phyloP scores from a whole-genome alignment of 2,329 filamentous ascomycete genomes.

The Sarocladium strictum region DNA sequence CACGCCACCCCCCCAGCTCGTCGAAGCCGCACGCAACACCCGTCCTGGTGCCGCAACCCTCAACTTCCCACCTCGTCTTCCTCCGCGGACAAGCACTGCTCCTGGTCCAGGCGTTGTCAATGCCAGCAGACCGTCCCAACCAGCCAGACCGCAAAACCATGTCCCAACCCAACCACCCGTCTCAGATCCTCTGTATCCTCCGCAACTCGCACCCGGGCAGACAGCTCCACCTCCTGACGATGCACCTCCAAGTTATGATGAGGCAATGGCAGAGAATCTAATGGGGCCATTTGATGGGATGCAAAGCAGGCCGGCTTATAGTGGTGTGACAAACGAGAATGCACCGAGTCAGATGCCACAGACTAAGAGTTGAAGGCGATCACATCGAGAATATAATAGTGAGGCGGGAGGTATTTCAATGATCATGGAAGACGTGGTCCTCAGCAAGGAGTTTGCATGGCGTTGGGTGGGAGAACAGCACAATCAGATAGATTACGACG shows the following conservation, averaged over 20 bases:
- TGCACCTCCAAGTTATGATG: conserved; percentile 87
- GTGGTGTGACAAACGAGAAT: conserved; percentile 56
- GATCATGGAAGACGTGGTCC: neutral
- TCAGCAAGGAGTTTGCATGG: neutral
- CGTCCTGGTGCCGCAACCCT: conserved; percentile 33
- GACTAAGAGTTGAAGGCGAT: conserved; percentile 28
- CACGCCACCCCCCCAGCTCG: conserved; percentile 67
- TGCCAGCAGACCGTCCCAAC: conserved; percentile 15
- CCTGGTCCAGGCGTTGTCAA: conserved; percentile 17
- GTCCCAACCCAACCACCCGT: conserved; percentile 18
- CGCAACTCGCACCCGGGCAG: conserved; percentile 43
- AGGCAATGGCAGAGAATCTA: conserved; percentile 76
- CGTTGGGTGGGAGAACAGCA: neutral
- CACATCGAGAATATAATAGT: no score
- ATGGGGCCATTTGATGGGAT: conserved; percentile 60
- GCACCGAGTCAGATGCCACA: conserved; percentile 44
- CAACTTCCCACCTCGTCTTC: conserved; percentile 27
- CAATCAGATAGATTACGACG: neutral
- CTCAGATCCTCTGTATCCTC: conserved; percentile 51
- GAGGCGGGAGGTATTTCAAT: no score
- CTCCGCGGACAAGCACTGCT: conserved; percentile 22
- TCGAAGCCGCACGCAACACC: conserved; percentile 47
- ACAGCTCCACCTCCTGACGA: conserved; percentile 53
- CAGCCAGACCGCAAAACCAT: conserved; percentile 18
- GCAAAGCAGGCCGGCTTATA: conserved; percentile 59